These are phyloP conservation scores for Chaetomium strumarium DNA, from an alignment of 2,329 filamentous ascomycete genomes.

Conservation along the genomic window DNA sequence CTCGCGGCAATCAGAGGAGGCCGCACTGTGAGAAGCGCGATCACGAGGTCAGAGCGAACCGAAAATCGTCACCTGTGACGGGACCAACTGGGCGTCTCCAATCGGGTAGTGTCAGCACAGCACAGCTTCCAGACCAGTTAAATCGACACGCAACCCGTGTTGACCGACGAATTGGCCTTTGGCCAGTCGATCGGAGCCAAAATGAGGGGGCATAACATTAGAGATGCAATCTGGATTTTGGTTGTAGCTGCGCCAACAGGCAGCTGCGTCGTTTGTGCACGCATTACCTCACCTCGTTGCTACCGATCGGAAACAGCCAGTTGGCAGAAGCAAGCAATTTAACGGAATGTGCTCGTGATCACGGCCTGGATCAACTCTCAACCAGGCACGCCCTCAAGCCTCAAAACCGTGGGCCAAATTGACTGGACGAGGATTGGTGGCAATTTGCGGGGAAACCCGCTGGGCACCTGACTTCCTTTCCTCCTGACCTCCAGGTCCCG, in stretches of 20 bases:
- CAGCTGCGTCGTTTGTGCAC: background rate
- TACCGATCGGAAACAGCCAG: constrained; percentile 1
- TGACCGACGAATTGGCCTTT: constrained; percentile 21
- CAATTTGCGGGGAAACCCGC: constrained; percentile 26
- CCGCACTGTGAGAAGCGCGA: constrained; percentile 22
- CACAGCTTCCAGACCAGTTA: constrained; percentile 13
- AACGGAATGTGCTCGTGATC: constrained; percentile 20
- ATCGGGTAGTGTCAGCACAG: constrained; percentile 24
- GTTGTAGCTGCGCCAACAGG: background rate
- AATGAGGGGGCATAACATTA: background rate
- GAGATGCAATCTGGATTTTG: constrained; percentile 11
- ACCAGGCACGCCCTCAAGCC: constrained; percentile 9
- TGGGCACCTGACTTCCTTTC: constrained; percentile 25
- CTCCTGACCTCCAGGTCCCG: constrained; percentile 14
- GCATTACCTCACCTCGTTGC: constrained; percentile 2
- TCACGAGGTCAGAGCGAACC: constrained; percentile 28
- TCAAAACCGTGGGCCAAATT: constrained; percentile 11
- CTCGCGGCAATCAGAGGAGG: constrained; percentile 20
- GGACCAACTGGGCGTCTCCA: constrained; percentile 10
- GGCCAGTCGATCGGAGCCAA: background rate
- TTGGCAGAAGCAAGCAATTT: constrained; percentile 7
- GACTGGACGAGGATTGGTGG: constrained; percentile 17
- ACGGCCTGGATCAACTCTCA: constrained; percentile 14
- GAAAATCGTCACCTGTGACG: constrained; percentile 3
- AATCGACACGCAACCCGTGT: constrained; percentile 23